Conservation (phyloP, 164 flowering plant species). For the Vitis rotundifolia region DNA sequence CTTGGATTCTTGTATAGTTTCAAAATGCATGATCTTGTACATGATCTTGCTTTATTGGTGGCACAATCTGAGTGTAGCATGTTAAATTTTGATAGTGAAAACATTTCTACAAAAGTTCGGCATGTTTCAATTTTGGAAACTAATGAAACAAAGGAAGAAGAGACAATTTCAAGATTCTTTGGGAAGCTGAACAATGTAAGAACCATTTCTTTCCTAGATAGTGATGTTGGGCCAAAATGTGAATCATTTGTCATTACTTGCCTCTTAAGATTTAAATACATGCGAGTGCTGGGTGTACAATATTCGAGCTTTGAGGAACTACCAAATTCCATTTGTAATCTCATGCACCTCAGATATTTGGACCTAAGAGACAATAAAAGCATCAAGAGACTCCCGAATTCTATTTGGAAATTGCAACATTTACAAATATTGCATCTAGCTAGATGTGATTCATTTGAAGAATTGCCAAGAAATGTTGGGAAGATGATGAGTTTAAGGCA, state of each 20-base stretch:
- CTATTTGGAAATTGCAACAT: neutral
- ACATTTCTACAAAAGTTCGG: neutral
- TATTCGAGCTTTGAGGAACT: neutral
- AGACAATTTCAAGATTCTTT: no score
- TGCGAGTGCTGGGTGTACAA: neutral
- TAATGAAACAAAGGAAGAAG: no score
- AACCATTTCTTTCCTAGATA: no score
- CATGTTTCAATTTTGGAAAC: neutral
- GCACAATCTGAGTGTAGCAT: neutral
- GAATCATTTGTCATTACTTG: no score
- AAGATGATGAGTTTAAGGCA: neutral
- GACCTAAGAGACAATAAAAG: neutral
- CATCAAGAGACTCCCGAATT: neutral
- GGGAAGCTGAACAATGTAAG: no score
- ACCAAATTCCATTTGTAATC: neutral
- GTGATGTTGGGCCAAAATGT: no score
- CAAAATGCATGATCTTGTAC: slow-evolving; percentile 4
- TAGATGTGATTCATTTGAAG: neutral
- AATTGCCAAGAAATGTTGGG: neutral
- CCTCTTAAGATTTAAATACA: neutral
- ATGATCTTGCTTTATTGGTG: neutral
- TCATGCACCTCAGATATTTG: neutral
- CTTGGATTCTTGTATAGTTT: accelerated
- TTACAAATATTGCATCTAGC: neutral
- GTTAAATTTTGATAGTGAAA: neutral